A percentile compares a stretch with the other conserved stretches of the same genome.
Evolutionary conservation across 345 rosid genomes (phyloP).

Genomic region (Aquilaria sinensis): DNA sequence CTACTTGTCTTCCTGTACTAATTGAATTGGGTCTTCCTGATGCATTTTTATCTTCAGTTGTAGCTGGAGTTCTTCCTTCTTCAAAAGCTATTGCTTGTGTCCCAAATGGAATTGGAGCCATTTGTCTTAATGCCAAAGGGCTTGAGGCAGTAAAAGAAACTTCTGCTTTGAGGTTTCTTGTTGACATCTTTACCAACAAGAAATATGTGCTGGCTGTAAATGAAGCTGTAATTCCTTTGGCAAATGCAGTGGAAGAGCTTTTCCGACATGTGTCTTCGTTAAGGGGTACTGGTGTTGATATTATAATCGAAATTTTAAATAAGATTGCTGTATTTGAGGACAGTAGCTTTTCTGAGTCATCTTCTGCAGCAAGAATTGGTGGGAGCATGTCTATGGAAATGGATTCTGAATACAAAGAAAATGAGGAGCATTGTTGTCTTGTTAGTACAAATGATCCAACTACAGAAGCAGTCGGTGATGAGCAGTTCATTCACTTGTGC

Average conservation of each 20-base stretch:
- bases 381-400: constrained; percentile 77
- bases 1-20: constrained; percentile 71
- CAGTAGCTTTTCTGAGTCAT: constrained; percentile 32
- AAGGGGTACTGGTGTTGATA: constrained; percentile 84
- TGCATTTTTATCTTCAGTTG: constrained; percentile 87
- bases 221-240: constrained; percentile 91
- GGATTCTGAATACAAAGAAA: constrained; percentile 70
- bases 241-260: constrained; percentile 97
- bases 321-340: constrained; percentile 68
- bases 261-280: constrained; percentile 83
- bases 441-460: constrained; percentile 38
- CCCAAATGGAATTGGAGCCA: constrained; percentile 93
- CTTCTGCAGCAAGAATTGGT: constrained; percentile 33
- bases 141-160: constrained; percentile 89
- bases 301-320: constrained; percentile 78
- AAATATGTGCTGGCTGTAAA: constrained; percentile 85
- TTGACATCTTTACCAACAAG: constrained; percentile 78
- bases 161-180: constrained; percentile 71
- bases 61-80: constrained; percentile 78
- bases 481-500: constrained; percentile 79
- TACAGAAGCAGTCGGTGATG: constrained; percentile 55
- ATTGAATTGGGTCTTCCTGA: constrained; percentile 88
- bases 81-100: constrained; percentile 92
- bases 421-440: constrained; percentile 35
- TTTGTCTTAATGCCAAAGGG: constrained; percentile 89